These are phyloP conservation scores for Russula earlei DNA, from an alignment of 768 basidiomycete genomes.

Conservation along the genomic window DNA sequence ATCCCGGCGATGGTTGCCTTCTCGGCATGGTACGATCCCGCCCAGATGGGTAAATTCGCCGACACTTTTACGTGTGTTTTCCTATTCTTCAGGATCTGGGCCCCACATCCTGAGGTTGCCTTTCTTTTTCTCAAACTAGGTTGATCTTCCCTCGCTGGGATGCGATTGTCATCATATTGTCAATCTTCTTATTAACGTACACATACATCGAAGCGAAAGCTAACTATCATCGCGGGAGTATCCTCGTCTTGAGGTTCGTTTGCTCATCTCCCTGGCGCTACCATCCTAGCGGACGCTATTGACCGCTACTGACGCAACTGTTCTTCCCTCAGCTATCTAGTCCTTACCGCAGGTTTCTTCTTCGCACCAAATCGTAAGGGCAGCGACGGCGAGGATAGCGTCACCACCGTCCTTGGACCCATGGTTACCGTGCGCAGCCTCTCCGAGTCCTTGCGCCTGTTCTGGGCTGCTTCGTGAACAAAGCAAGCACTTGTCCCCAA, in stretches of 20 bases:
- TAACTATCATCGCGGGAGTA: conserved; percentile 96
- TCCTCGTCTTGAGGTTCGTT: conserved; percentile 79
- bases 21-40: conserved; percentile 88
- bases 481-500: neutral
- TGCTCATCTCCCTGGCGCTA: neutral
- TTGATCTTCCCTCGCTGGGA: conserved; percentile 99
- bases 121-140: conserved; percentile 31
- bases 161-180: conserved; percentile 86
- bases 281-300: neutral
- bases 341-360: conserved; percentile 86
- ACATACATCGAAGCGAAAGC: conserved; percentile 98
- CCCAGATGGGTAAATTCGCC: conserved; percentile 75
- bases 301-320: neutral
- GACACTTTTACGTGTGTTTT: conserved; percentile 83
- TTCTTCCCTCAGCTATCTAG: conserved; percentile 63
- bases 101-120: neutral
- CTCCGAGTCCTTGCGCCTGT: conserved; percentile 11
- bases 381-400: conserved; percentile 15
- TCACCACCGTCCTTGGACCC: neutral
- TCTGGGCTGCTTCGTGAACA: conserved; percentile 4
- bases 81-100: neutral
- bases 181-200: conserved; percentile 97
- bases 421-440: conserved; percentile 8
- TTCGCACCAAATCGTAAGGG: conserved; percentile 50
- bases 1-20: conserved; percentile 99